These are phyloP conservation scores for Leptosphaerulina australis DNA, from an alignment of 2,329 filamentous ascomycete species.

Conservation along the genomic window DNA sequence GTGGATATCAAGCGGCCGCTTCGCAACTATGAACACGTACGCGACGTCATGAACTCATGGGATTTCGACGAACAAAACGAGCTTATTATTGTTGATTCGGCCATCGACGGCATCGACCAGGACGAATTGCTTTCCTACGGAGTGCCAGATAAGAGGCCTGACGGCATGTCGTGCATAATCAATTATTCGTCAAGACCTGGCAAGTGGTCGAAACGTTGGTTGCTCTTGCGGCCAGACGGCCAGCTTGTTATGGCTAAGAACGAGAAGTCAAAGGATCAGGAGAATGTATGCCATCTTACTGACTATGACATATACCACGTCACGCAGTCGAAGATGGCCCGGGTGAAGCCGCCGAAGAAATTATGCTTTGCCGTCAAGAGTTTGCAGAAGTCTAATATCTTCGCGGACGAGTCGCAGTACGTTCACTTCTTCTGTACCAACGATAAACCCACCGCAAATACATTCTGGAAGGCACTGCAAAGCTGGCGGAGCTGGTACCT, in stretches of 20 bases:
- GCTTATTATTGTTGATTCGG: slow-evolving; percentile 69
- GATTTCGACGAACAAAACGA: slow-evolving; percentile 78
- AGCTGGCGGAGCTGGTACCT: slow-evolving; percentile 92
- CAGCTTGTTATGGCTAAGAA: slow-evolving; percentile 77
- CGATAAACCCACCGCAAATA: slow-evolving; percentile 68
- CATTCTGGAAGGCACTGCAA: slow-evolving; percentile 75
- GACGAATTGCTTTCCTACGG: slow-evolving; percentile 68
- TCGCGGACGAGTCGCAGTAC: slow-evolving; percentile 81
- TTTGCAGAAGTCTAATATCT: slow-evolving; percentile 85
- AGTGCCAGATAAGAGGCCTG: slow-evolving; percentile 68
- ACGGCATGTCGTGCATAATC: slow-evolving; percentile 71
- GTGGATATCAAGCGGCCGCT: slow-evolving; percentile 82
- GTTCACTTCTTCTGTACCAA: slow-evolving; percentile 91
- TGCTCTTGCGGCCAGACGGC: slow-evolving; percentile 75
- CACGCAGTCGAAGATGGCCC: slow-evolving; percentile 69
- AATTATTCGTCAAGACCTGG: slow-evolving; percentile 81
- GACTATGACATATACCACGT: slow-evolving; percentile 92
- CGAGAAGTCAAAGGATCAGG: slow-evolving; percentile 67
- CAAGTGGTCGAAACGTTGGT: slow-evolving; percentile 86
- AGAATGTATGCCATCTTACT: slow-evolving; percentile 79
- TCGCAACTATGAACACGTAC: slow-evolving; percentile 82
- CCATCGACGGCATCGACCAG: slow-evolving; percentile 59
- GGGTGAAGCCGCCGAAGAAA: slow-evolving; percentile 83
- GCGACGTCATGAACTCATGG: slow-evolving; percentile 93
- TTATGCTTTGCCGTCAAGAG: slow-evolving; percentile 89